phyloP scores from a whole-genome alignment of 140 eudicot genomes.

The Ambrosia hybrid region DNA sequence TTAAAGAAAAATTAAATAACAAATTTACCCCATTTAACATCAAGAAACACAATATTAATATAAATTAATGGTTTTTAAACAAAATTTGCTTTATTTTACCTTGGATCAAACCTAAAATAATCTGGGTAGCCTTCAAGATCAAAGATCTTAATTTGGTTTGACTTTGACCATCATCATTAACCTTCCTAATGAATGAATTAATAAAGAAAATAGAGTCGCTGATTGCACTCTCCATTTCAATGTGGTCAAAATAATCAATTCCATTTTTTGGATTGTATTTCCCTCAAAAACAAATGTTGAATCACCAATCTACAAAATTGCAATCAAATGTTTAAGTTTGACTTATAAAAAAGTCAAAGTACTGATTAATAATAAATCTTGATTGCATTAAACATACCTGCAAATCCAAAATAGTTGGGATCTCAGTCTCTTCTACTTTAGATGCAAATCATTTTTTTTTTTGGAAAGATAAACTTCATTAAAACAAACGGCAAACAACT shows the following conservation, averaged over 20 bases:
- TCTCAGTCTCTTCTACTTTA: conserved; percentile 70
- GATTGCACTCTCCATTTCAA: conserved; percentile 91
- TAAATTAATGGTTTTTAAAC: conserved; percentile 2
- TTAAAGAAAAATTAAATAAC: not conserved
- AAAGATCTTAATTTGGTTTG: conserved; percentile 39
- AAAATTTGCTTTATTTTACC: conserved; percentile 28
- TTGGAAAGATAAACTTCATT: too few species aligned
- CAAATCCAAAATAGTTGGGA: conserved; percentile 56
- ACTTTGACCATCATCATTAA: conserved; percentile 38
- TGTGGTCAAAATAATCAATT: conserved; percentile 71
- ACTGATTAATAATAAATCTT: not conserved
- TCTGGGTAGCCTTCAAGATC: conserved; percentile 47
- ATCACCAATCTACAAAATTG: conserved; percentile 42
- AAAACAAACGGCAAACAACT: too few species aligned
- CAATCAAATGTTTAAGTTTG: conserved; percentile 20
- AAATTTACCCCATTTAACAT: conserved; percentile 12
- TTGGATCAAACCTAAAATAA: conserved; percentile 49
- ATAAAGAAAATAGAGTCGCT: conserved; percentile 72
- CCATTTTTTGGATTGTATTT: conserved; percentile 80
- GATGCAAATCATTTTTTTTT: conserved; percentile 35
- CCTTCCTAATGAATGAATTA: conserved; percentile 55
- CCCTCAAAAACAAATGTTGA: conserved; percentile 49
- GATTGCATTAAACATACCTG: conserved; percentile 46
- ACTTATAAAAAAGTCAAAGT: conserved; percentile 13
- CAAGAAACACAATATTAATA: conserved; percentile 15